A percentile compares a stretch with the other conserved stretches of the same genome.
These are phyloP conservation scores for Aspergillus fumigatus DNA, from an alignment of 2,329 filamentous ascomycete genomes.

Conservation along the genomic window DNA sequence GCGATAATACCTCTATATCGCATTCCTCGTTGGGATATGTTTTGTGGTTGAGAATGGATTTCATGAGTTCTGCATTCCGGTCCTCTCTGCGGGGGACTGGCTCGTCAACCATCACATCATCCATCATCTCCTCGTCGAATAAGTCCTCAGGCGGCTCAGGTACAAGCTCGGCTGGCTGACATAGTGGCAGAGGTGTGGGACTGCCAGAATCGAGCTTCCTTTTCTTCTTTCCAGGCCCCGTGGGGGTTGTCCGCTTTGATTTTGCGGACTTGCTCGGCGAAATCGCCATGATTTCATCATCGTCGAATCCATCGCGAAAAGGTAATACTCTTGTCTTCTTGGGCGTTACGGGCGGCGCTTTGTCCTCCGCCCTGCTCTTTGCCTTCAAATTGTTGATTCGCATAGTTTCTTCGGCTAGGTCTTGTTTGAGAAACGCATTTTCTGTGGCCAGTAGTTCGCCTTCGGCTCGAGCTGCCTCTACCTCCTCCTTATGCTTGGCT, in stretches of 20 bases:
- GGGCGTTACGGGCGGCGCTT: slow-evolving; percentile 45
- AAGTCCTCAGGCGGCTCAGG: slow-evolving; percentile 24
- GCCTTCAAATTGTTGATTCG: slow-evolving; percentile 40
- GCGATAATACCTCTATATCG: slow-evolving; percentile 52
- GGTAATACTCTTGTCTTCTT: slow-evolving; percentile 45
- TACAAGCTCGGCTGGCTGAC: slow-evolving; percentile 23
- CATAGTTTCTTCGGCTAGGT: slow-evolving; percentile 53
- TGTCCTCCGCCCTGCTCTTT: slow-evolving; percentile 33
- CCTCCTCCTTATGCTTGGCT: slow-evolving; percentile 50
- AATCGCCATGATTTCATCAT: slow-evolving; percentile 53
- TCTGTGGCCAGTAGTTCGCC: slow-evolving; percentile 54
- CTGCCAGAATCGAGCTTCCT: slow-evolving; percentile 49
- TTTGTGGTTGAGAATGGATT: slow-evolving; percentile 53
- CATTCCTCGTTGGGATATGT: slow-evolving; percentile 45
- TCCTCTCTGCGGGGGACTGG: slow-evolving; percentile 20
- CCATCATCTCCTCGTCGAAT: slow-evolving; percentile 17
- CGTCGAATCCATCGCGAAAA: slow-evolving; percentile 60
- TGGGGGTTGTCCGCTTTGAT: slow-evolving; percentile 52
- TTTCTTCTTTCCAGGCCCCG: slow-evolving; percentile 56
- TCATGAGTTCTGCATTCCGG: slow-evolving; percentile 42
- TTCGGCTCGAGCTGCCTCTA: slow-evolving; percentile 52
- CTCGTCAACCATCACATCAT: slow-evolving; percentile 20
- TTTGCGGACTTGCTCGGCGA: slow-evolving; percentile 52
- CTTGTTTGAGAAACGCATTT: slow-evolving; percentile 58
- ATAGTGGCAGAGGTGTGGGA: slow-evolving; percentile 46